Conservation (phyloP, 164 flowering plant species). For the Umbellularia californica region DNA sequence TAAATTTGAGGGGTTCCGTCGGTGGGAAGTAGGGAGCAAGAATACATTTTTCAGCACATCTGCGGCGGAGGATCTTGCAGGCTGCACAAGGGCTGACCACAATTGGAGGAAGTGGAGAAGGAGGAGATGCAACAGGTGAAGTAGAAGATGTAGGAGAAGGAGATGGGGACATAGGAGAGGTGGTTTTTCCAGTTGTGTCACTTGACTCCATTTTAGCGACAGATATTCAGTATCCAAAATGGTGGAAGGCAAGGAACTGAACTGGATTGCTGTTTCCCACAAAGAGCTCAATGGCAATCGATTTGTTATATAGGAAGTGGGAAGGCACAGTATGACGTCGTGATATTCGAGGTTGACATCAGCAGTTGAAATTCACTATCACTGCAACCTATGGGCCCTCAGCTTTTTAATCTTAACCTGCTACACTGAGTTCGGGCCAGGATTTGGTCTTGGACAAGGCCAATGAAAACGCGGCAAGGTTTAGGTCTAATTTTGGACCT, state of each 20-base stretch:
- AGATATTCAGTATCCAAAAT: not conserved
- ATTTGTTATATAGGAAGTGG: not conserved
- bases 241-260: not conserved
- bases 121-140: slow-evolving; percentile 16
- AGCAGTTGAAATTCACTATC: too few species aligned
- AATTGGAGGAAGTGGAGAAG: slow-evolving; percentile 15
- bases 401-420: too few species aligned
- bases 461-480: too few species aligned
- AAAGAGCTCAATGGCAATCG: not conserved
- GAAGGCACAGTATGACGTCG: not conserved
- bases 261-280: not conserved
- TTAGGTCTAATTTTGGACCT: too few species aligned
- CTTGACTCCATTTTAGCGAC: slow-evolving; percentile 12
- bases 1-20: slow-evolving; percentile 66
- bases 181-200: slow-evolving; percentile 12
- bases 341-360: too few species aligned
- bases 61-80: slow-evolving; percentile 71
- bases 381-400: too few species aligned
- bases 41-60: slow-evolving; percentile 63
- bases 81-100: slow-evolving; percentile 72
- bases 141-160: slow-evolving; percentile 10
- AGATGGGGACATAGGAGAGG: slow-evolving; percentile 4
- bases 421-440: too few species aligned
- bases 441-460: too few species aligned
- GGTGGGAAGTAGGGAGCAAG: slow-evolving; percentile 81